A percentile compares a stretch with the other conserved stretches of the same genome.
phyloP scores from a whole-genome alignment of 2,329 filamentous ascomycete species.

The Aspergillus tamarii region DNA sequence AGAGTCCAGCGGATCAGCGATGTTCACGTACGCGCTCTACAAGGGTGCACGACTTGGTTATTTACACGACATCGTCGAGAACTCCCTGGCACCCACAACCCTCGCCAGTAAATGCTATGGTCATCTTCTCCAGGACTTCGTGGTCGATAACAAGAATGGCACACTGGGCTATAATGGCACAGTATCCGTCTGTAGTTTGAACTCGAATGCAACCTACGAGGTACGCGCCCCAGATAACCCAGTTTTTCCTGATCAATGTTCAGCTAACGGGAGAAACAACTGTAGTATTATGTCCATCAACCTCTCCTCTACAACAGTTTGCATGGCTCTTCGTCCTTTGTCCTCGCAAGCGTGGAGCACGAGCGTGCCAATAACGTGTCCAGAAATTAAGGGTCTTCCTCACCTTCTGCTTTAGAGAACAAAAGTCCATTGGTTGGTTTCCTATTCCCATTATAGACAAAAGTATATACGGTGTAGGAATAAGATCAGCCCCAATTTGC shows the following conservation, averaged over 20 bases:
- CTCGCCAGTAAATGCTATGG: slow-evolving; percentile 50
- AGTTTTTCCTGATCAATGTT: rapidly evolving
- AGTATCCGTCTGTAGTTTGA: slow-evolving; percentile 56
- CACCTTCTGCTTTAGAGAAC: neutral
- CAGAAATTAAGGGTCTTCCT: neutral
- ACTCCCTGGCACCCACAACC: slow-evolving; percentile 43
- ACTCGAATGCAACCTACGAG: slow-evolving; percentile 54
- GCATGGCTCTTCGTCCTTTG: slow-evolving; percentile 29
- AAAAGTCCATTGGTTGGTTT: neutral
- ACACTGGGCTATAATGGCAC: slow-evolving; percentile 57
- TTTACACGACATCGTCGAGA: neutral
- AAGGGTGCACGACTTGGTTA: slow-evolving; percentile 48
- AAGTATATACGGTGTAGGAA: neutral
- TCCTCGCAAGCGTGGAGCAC: slow-evolving; percentile 31
- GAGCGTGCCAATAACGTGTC: slow-evolving; percentile 17
- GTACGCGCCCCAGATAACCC: too few species aligned
- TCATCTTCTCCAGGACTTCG: slow-evolving; percentile 49
- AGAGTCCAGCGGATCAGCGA: slow-evolving; percentile 61
- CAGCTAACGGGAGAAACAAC: neutral
- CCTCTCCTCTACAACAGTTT: slow-evolving; percentile 31
- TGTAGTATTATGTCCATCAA: slow-evolving; percentile 31
- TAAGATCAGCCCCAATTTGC: neutral
- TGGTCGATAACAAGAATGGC: slow-evolving; percentile 52
- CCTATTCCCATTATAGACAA: neutral
- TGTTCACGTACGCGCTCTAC: slow-evolving; percentile 60